Base-by-base conservation (phyloP, 2,329 filamentous ascomycete species). In the Colletotrichum karsti region DNA sequence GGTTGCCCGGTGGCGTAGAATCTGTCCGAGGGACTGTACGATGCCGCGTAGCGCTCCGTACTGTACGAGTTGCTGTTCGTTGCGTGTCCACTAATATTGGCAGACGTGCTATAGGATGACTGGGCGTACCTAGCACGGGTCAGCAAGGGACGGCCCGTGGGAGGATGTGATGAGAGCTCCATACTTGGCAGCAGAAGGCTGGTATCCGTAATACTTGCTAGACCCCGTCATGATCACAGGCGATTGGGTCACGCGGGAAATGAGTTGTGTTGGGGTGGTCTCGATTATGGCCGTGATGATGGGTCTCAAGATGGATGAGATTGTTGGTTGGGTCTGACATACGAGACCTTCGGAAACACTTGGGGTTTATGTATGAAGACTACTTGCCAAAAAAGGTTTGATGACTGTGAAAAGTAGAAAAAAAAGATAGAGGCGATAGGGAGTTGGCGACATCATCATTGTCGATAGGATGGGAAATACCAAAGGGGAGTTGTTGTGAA, bases 1-100 rank as follows among this genome's bases (percentile, higher is more conserved):
- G 28, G 24, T 55, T 69, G 54, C 6, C 66, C 66, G 8, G 62
- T 67, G 22, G 46, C 50, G 46, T 50, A 69, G 13, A 69, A 67
- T 20, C 37, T 55, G 1, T 69, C 55, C 41, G 58, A 55, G 20
- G 48, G 15, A 35, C 42, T 50, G 18, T 20, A 33, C 26, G 66
- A 51, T 20, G 24, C 9, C 7, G 42, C 3, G 50, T 66, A 44
- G 13, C 26, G 35, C 4, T 55, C 35, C 33, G 62, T 48, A n/a
- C n/a, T 20, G 26, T 48, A 15, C 22, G 56, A 28, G 12, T 35
- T 35, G 54, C 39, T 20, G 46, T 51, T 37, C 4, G 44, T 33
- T 9, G 24, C 15, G 7, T 30, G 62, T 7, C 66, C 63, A 20
- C 20, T 26, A 28, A 62, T 69, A n/a, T 53, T 68, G 18, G 60